Evolutionary conservation across 345 rosid genomes (phyloP), one percentile per base, ranked within the genome.

Genomic region (Camelina hispida): DNA sequence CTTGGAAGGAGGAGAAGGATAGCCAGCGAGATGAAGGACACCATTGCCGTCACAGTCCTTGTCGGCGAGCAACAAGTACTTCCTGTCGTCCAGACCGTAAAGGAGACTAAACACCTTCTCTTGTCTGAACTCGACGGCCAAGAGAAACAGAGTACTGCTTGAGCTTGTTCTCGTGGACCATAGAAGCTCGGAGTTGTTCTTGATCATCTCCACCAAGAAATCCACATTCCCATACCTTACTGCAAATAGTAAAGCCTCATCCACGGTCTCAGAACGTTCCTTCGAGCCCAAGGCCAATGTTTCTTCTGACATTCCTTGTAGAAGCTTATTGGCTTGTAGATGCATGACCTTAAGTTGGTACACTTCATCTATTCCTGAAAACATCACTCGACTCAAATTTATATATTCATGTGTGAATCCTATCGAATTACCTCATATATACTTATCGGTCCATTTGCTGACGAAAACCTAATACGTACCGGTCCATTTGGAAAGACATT

Each of bases 11-110:
- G 81, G 79, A 5, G 81, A 48, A 35, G 66, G 67, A 16, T 25
- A 68, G 3, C 76, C 81, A 0, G 84, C 79, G 66, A 77, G 74
- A 65, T 81, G 84, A 44, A 73, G 72, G 22, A 77, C 74, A 44
- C 67, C 71, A 6, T 77, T 81, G 0, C 76, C 72, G 3, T 51
- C 13, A 20, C 43, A 30, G 64, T 78, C 81, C 18, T 60, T 72
- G 28, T 67, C 69, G 5, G 73, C 81, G 11, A 67, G 73, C 51
- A 78, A 43, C 1, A 60, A 14, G 57, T 61, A 28, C 6, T 62
- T 78, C 44, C 69, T 42, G 44, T 68, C 75, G 34, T 61, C 74
- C 7, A 72, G 48, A 30, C 81, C 78, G 18, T 73, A 73, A 2
- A 68, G 56, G 6, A 79, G 74, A 47, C 58, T 79, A 62, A 79